Percentiles rank a stretch among this genome's conserved stretches.
Evolutionary conservation across 176 grass and related monocot genomes (phyloP).

Genomic region (Cenchrus americanus): DNA sequence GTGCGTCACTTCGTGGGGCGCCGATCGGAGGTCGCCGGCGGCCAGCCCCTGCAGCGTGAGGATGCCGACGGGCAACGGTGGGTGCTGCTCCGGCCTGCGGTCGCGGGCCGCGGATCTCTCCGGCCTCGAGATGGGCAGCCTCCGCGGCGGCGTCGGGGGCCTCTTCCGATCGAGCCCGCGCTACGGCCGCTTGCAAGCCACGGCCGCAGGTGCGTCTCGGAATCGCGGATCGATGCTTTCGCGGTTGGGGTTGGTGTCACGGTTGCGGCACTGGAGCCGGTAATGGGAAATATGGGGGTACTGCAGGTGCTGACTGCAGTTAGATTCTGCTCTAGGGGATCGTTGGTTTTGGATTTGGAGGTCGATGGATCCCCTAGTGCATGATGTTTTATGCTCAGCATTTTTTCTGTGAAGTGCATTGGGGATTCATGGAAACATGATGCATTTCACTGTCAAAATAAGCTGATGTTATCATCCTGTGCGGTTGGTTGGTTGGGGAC

Average conservation of each 20-base stretch:
- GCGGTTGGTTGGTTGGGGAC: not conserved
- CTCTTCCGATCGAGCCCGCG: slow-evolving; percentile 57
- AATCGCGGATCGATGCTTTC: not conserved
- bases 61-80: slow-evolving; percentile 45
- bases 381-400: slow-evolving; percentile 16
- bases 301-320: not conserved
- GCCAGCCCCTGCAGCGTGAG: slow-evolving; percentile 15
- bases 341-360: not conserved
- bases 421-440: not conserved
- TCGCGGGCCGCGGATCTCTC: slow-evolving; percentile 50
- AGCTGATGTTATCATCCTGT: not conserved
- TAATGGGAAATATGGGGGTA: not conserved
- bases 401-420: slow-evolving; percentile 2
- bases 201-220: slow-evolving; percentile 53
- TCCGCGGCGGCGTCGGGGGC: slow-evolving; percentile 36
- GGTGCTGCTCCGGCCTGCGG: slow-evolving; percentile 49
- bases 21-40: slow-evolving; percentile 34
- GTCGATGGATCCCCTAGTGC: slow-evolving; percentile 7
- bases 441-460: not conserved
- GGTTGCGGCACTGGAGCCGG: not conserved
- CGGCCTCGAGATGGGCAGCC: slow-evolving; percentile 55
- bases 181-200: slow-evolving; percentile 50
- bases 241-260: slow-evolving; percentile 19
- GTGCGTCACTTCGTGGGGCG: slow-evolving; percentile 12
- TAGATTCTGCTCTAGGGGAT: slow-evolving; percentile 26